A percentile compares a stretch with the other conserved stretches of the same genome.
These are phyloP conservation scores for Elongisporangium senticosum DNA, from an alignment of 352 stramenopile genomes.

Conservation along the genomic window DNA sequence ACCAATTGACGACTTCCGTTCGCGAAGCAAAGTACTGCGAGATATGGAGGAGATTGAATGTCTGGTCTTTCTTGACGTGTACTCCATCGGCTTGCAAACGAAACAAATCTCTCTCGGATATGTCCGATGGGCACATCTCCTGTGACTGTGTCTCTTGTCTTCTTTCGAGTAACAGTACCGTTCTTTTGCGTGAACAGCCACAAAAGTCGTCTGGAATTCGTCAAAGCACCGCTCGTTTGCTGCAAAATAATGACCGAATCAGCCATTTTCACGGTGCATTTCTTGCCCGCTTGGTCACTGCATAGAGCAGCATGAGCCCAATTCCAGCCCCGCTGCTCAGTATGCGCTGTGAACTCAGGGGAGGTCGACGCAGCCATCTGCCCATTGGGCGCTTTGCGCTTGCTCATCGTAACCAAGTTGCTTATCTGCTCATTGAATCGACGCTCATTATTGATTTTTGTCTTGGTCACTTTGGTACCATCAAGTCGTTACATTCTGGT, in stretches of 20 bases:
- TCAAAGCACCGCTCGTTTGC: conserved; percentile 1
- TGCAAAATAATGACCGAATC: conserved; percentile 33
- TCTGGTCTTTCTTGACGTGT: background rate
- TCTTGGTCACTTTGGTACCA: background rate
- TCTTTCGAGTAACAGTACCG: conserved; percentile 36
- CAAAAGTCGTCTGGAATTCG: conserved; percentile 1
- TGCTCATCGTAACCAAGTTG: background rate
- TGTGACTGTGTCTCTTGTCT: conserved; percentile 8
- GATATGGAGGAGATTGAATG: background rate
- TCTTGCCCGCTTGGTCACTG: background rate
- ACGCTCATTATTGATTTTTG: background rate
- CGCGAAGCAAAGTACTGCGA: conserved; percentile 14
- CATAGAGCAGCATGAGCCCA: background rate
- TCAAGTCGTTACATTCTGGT: background rate
- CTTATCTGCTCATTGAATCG: background rate
- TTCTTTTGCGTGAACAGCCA: conserved; percentile 58
- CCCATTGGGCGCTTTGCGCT: background rate
- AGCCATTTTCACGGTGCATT: conserved; percentile 26
- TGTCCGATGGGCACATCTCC: conserved; percentile 17
- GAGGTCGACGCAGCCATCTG: background rate
- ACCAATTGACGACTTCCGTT: conserved; percentile 19
- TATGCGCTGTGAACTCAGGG: background rate
- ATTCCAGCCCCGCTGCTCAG: background rate
- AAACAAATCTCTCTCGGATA: conserved; percentile 41
- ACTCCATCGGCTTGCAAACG: conserved; percentile 18